phyloP scores from a whole-genome alignment of 108 stramenopile species.

The Cyclostephanos invisitatus region DNA sequence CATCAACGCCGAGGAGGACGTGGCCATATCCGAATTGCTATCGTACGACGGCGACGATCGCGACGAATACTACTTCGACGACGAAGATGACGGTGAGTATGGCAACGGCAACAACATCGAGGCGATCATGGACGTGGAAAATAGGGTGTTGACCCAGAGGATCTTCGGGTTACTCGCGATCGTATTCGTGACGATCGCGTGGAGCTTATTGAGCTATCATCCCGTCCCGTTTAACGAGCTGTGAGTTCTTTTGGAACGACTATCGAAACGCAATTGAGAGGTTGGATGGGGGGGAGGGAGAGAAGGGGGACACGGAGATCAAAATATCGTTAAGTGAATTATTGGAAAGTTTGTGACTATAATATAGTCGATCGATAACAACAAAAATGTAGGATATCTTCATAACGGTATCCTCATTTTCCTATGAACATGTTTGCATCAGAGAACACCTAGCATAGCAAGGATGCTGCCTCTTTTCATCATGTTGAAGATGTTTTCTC shows the following conservation, averaged over 20 bases:
- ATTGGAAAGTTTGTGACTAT: no score
- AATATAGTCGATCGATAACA: no score
- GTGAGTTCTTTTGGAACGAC: no score
- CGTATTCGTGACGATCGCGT: constrained; percentile 29
- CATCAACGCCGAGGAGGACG: constrained; percentile 45
- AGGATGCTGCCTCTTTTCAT: no score
- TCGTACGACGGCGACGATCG: constrained; percentile 24
- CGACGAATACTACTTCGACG: background rate
- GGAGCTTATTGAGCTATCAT: constrained; percentile 37
- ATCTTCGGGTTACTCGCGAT: constrained; percentile 34
- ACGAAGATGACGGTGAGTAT: constrained; percentile 17
- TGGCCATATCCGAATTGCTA: constrained; percentile 40
- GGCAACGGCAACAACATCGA: constrained; percentile 1
- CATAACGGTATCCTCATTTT: no score
- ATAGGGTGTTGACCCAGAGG: constrained; percentile 22
- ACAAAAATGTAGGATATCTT: no score
- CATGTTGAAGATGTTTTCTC: no score
- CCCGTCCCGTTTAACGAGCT: constrained; percentile 48
- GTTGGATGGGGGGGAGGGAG: background rate
- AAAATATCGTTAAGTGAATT: no score
- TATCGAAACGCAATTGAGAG: background rate
- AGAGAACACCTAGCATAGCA: no score
- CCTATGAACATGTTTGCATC: no score
- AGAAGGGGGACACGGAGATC: no score
- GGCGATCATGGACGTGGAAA: constrained; percentile 40